A percentile compares a stretch with the other conserved stretches of the same genome.
Conservation (phyloP, 1,284 basidiomycete species). For the Leccinum pallidistipes region DNA sequence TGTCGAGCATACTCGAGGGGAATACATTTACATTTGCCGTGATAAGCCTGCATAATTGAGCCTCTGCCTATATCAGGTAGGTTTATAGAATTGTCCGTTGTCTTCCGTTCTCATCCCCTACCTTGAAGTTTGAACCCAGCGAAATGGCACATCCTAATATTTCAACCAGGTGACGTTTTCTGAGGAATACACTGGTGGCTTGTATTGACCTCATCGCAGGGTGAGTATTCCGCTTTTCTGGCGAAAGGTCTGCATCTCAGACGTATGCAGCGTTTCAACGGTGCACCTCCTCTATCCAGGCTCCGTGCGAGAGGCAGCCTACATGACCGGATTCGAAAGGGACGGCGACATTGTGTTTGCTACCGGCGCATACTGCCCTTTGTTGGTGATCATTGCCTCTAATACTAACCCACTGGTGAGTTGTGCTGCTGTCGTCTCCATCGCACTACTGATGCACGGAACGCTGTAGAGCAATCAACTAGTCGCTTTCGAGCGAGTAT, state of each 20-base stretch:
- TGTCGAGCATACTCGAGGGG: too few relatives aligned
- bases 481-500: conserved; percentile 60
- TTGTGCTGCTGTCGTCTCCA: neutral
- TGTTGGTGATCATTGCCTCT: conserved; percentile 54
- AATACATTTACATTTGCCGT: too few relatives aligned
- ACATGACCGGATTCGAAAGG: conserved; percentile 71
- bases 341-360: conserved; percentile 59
- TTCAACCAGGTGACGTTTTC: conserved; percentile 23
- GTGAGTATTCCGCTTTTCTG: conserved; percentile 73
- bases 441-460: neutral
- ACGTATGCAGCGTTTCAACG: neutral
- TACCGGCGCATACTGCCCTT: conserved; percentile 60
- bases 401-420: neutral
- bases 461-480: conserved; percentile 52
- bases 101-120: neutral
- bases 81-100: conserved; percentile 18
- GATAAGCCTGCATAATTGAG: too few relatives aligned
- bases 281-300: conserved; percentile 23
- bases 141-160: conserved; percentile 46
- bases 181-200: neutral
- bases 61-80: conserved; percentile 41
- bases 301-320: conserved; percentile 61
- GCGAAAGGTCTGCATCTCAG: conserved; percentile 28
- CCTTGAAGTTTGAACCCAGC: conserved; percentile 36
- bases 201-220: conserved; percentile 30